Percentiles rank a stretch among this genome's conserved stretches.
Conservation (phyloP, 2,329 filamentous ascomycete genomes). For the Fusarium nisikadoi region DNA sequence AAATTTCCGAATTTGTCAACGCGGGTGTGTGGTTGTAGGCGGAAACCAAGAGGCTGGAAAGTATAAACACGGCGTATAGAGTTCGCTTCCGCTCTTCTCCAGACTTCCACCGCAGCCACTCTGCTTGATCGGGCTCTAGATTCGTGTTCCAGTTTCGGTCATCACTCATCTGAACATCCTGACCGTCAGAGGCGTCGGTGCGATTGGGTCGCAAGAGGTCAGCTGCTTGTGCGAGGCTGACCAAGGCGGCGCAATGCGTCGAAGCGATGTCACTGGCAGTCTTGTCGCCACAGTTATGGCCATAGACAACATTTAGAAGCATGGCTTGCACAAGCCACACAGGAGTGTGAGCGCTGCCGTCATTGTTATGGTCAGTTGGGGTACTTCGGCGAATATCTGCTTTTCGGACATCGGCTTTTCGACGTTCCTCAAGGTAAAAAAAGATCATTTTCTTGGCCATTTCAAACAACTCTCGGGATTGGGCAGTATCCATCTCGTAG, state of each 20-base stretch:
- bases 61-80: conserved; percentile 87
- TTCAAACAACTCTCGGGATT: conserved; percentile 88
- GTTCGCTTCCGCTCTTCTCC: conserved; percentile 93
- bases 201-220: conserved; percentile 68
- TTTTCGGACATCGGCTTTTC: conserved; percentile 82
- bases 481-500: conserved; percentile 84
- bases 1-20: conserved; percentile 92
- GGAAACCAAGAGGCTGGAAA: conserved; percentile 90
- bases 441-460: conserved; percentile 96
- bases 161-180: conserved; percentile 69
- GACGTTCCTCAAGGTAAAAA: conserved; percentile 88
- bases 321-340: conserved; percentile 97
- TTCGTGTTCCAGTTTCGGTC: conserved; percentile 60
- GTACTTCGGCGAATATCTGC: conserved; percentile 67
- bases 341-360: conserved; percentile 78
- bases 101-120: conserved; percentile 88
- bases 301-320: conserved; percentile 95
- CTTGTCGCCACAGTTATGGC: conserved; percentile 93
- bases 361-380: conserved; percentile 60
- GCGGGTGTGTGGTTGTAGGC: conserved; percentile 94
- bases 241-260: conserved; percentile 89
- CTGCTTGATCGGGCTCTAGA: conserved; percentile 60
- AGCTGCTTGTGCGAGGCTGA: conserved; percentile 91
- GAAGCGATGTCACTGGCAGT: conserved; percentile 90
- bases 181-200: conserved; percentile 57